Evolutionary conservation across 2,329 filamentous ascomycete genomes (phyloP).

Genomic region (Orbilia oligospora): DNA sequence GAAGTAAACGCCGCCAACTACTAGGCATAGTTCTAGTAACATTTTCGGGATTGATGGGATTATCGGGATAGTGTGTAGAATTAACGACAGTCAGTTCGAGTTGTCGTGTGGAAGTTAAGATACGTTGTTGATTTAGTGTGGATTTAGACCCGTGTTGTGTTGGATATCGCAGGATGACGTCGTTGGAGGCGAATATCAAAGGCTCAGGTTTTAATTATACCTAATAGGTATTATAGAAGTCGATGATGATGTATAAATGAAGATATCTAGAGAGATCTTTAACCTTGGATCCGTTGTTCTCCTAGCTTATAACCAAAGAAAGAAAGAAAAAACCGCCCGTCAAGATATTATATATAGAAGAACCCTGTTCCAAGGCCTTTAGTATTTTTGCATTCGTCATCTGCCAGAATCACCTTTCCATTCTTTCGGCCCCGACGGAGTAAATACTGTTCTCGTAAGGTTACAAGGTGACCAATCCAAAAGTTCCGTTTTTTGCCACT

Average conservation of each 20-base stretch:
- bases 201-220: too few relatives aligned
- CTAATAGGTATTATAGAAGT: too few relatives aligned
- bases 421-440: constrained; percentile 17
- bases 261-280: not conserved
- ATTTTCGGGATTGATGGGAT: constrained; percentile 9
- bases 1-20: constrained; percentile 47
- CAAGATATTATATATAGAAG: constrained; percentile 14
- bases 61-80: not conserved
- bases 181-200: constrained; percentile 8
- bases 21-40: constrained; percentile 37
- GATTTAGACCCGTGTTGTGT: constrained; percentile 33
- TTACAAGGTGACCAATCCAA: constrained; percentile 9
- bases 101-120: too few relatives aligned
- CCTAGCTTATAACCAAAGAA: too few relatives aligned
- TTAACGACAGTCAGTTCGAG: not conserved
- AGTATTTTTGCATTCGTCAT: constrained; percentile 48
- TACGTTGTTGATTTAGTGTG: not conserved
- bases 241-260: not conserved
- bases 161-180: constrained; percentile 33
- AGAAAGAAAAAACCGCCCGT: not conserved
- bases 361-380: not conserved
- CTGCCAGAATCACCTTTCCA: constrained; percentile 48
- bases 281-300: not conserved
- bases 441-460: not conserved
- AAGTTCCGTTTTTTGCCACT: constrained; percentile 35